Base-by-base conservation (phyloP, 169 alveolate species). In the Eimeria sp. region DNA sequence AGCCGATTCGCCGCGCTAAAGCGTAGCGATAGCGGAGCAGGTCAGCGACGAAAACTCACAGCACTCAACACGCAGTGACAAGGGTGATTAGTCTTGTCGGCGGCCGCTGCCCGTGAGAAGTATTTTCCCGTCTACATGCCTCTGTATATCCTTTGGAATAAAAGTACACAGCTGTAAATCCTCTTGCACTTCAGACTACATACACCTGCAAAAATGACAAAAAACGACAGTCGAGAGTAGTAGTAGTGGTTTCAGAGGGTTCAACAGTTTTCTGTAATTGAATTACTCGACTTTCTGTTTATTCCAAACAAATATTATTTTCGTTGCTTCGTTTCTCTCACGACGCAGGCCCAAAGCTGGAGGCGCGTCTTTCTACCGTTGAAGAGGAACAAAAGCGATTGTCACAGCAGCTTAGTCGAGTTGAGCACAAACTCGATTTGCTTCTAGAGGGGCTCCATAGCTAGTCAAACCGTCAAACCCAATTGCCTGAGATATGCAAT, bases 361-460 rank as follows among this genome's bases (percentile, higher is more conserved):
- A 57, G 11, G 51, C 72, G 54, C 92, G 92, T 84, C 57, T 84
- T 75, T 54, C 92, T 30, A 76, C 92, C 3, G 73, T 84, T 40
- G 92, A 84, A 58, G 75, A 51, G 6, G 57, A 84, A 30, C 92
- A 84, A 22, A 51, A 58, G 30, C 76, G 92, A 40, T 4, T 84
- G 73, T 57, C 75, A 16, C 92, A 57, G 22, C 92, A 58, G 58
- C 92, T 84, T 34, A 84, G 16, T 16, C 43, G 30, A 9, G 40
- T 84, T n/a, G 78, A 84, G 13, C 76, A 58, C 43, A 84, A 84
- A 34, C 78, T 84, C 13, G 92, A 84, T 34, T 22, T 84, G 92
- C 72, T 84, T 11, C 78, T 84, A 25, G 92, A 84, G 54, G 92
- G 72, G 73, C 76, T 84, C 47, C 7, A 84, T n/a, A 22, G 76